phyloP scores from a whole-genome alignment of 108 stramenopile genomes.

The Hondaea fermentalgiana region DNA sequence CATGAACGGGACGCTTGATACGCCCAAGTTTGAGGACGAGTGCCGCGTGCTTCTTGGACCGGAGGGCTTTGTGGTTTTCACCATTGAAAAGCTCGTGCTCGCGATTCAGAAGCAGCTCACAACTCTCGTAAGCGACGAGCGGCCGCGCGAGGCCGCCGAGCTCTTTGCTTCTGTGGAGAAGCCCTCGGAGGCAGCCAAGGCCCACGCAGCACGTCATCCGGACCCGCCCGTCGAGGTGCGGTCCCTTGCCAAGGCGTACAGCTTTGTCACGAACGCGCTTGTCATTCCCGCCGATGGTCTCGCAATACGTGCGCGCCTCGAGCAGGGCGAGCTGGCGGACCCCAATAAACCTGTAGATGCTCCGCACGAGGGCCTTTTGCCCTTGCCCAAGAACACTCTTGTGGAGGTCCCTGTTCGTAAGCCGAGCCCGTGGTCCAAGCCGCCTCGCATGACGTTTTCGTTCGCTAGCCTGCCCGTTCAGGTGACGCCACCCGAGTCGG shows the following conservation, averaged over 20 bases:
- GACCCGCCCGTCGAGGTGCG: neutral
- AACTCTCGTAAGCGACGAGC: conserved; percentile 27
- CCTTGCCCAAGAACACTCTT: neutral
- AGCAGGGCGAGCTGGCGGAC: neutral
- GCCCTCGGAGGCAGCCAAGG: neutral
- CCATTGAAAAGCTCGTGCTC: conserved; percentile 40
- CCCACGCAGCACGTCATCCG: neutral
- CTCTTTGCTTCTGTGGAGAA: neutral
- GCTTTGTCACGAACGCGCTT: neutral
- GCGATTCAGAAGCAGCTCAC: conserved; percentile 30
- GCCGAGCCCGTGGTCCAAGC: neutral
- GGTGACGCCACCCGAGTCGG: neutral
- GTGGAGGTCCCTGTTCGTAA: neutral
- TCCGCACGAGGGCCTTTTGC: neutral
- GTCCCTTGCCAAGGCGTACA: neutral
- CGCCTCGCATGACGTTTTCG: neutral
- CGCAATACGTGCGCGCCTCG: neutral
- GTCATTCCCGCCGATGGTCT: neutral
- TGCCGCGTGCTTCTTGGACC: conserved; percentile 45
- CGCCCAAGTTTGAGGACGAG: conserved; percentile 39
- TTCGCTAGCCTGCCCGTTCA: neutral
- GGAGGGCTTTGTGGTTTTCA: conserved; percentile 31
- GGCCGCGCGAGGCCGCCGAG: neutral
- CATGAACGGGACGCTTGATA: conserved; percentile 28
- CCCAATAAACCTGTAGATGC: neutral